Percentiles rank a stretch among this genome's conserved stretches.
Evolutionary conservation across 2,329 filamentous ascomycete genomes (phyloP).

Genomic region (Colletotrichum musicola): DNA sequence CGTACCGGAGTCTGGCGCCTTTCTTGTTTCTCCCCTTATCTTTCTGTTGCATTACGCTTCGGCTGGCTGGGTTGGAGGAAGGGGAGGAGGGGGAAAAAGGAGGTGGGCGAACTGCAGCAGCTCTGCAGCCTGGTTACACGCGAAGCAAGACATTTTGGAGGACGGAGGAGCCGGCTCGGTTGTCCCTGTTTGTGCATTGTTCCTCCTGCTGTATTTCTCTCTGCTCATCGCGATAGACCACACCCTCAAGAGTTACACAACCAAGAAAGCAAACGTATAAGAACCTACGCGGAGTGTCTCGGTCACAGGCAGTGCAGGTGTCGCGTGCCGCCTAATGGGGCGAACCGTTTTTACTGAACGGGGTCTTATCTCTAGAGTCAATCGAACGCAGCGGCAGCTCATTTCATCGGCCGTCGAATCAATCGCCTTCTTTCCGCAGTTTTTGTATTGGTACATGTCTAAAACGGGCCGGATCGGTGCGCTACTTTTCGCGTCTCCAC

Average conservation of each 20-base stretch:
- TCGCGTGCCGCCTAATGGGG: neutral
- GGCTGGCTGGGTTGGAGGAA: conserved; percentile 12
- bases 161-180: neutral
- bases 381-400: conserved; percentile 19
- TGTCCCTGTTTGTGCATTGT: conserved; percentile 23
- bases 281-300: neutral
- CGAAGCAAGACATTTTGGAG: conserved; percentile 17
- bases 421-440: conserved; percentile 28
- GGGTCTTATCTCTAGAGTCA: conserved; percentile 15
- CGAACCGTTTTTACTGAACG: too few relatives aligned
- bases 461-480: conserved; percentile 28
- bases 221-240: conserved; percentile 27
- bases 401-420: conserved; percentile 30
- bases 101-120: neutral
- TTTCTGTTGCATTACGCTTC: conserved; percentile 12
- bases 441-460: conserved; percentile 38
- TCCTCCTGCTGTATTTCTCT: conserved; percentile 6
- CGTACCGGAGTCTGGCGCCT: conserved; percentile 34
- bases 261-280: conserved; percentile 19
- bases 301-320: neutral
- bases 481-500: conserved; percentile 20
- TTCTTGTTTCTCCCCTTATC: conserved; percentile 22
- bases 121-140: conserved; percentile 1
- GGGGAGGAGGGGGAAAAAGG: neutral
- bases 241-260: conserved; percentile 33